Evolutionary conservation across 768 basidiomycete genomes (phyloP).

Genomic region (Lentinula edodes): DNA sequence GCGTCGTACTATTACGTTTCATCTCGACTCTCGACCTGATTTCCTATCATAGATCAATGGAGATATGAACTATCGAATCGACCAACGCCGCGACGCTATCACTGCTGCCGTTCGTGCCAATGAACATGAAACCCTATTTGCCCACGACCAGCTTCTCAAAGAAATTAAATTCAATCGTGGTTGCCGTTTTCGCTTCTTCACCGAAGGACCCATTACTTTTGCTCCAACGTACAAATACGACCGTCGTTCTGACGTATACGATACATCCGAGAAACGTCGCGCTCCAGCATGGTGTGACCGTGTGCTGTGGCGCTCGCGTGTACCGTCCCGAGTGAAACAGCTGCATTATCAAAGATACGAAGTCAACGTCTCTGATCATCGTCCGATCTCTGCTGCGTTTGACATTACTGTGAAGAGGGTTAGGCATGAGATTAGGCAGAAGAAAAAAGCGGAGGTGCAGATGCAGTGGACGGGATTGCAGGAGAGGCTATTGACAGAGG

Average conservation of each 20-base stretch:
- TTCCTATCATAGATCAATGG: constrained; percentile 61
- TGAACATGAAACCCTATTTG: constrained; percentile 56
- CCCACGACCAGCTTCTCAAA: constrained; percentile 85
- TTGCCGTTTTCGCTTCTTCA: constrained; percentile 80
- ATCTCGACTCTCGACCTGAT: not conserved
- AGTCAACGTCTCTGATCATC: constrained; percentile 84
- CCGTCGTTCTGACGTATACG: constrained; percentile 69
- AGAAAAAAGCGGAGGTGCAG: constrained; percentile 52
- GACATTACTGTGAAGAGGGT: constrained; percentile 70
- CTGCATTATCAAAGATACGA: constrained; percentile 81
- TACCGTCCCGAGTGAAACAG: constrained; percentile 51
- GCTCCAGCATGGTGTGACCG: constrained; percentile 97
- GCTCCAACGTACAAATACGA: constrained; percentile 96
- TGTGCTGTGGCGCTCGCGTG: constrained; percentile 69
- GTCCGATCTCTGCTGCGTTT: constrained; percentile 82
- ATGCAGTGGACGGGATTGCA: constrained; percentile 48
- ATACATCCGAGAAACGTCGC: constrained; percentile 83
- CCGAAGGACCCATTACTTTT: constrained; percentile 79
- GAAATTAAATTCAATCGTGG: constrained; percentile 85
- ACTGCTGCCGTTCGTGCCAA: constrained; percentile 62
- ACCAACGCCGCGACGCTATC: constrained; percentile 83
- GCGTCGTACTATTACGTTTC: constrained; percentile 21
- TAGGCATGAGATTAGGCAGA: constrained; percentile 47
- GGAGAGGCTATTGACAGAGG: constrained; percentile 30
- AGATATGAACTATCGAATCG: constrained; percentile 97